Base-by-base conservation (phyloP, 1,284 basidiomycete species). In the Cryptococcus amylolentus region DNA sequence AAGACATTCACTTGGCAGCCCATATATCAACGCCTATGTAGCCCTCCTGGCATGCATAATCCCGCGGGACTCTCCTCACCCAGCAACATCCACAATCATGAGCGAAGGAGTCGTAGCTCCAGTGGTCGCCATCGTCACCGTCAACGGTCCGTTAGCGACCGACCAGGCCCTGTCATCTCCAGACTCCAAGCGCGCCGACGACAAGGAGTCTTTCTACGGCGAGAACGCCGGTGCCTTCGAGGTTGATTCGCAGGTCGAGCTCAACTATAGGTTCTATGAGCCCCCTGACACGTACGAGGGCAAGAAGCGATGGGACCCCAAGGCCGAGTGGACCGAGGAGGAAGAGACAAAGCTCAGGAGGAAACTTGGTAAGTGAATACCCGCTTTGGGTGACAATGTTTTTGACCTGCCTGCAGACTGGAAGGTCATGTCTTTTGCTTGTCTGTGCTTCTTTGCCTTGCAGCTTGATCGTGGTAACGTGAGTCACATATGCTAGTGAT, bases 231-330 rank as follows among this genome's bases (percentile, higher is more conserved):
- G 23, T 3, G 23, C 23, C 23, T 23, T 23, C 23, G 23, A 23
- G 23, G 23, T 23, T 23, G 23, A 2, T 23, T 23, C 23, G 12
- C 2, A 45, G 51, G 51, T 23, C 23, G 23, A 23, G 23, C 23
- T 23, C 23, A 23, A 23, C 23, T 23, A 23, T 9, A 56, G 52
- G 40, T 66, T 51, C 43, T 70, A 69, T 40, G 65, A 63, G 49
- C 74, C 75, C 0, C 66, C 69, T n/a, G 65, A 70, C 51, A 41
- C 51, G 3, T 77, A 67, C 52, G 75, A 77, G 61, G 67, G 63
- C 37, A 69, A 67, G 49, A 67, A 74, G 47, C 62, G 69, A 14
- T 78, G 75, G 62, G 77, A 79, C 61, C 71, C 72, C 0, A 51
- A 52, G 1, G 68, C 72, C 6, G 68, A 64, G 0, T 40, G 39